These are phyloP conservation scores for Tarenaya hassleriana DNA, from an alignment of 345 rosid genomes.

Conservation along the genomic window DNA sequence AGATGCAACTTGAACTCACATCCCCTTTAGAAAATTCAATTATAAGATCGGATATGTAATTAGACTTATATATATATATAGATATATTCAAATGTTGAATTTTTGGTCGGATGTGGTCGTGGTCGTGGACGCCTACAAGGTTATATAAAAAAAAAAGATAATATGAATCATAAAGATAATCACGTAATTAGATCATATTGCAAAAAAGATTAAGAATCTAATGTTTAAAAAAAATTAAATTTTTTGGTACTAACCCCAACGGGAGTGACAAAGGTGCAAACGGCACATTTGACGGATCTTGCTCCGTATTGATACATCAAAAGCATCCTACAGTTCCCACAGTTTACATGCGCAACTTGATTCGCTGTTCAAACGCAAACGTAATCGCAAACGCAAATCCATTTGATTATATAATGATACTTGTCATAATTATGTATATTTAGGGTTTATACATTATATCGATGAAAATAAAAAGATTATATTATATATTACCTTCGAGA, in stretches of 20 bases:
- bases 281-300: constrained; percentile 85
- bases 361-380: constrained; percentile 80
- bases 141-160: too few species aligned
- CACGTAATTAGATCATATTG: neutral
- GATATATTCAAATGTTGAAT: constrained; percentile 40
- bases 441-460: too few species aligned
- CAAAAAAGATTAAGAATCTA: neutral
- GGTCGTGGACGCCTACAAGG: constrained; percentile 80
- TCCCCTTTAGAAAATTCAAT: neutral
- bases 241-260: constrained; percentile 76
- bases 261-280: constrained; percentile 82
- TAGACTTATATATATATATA: neutral
- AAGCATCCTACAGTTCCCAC: constrained; percentile 93
- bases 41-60: too few species aligned
- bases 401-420: too few species aligned
- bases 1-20: neutral
- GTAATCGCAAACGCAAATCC: too few species aligned
- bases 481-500: constrained; percentile 90
- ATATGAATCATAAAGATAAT: too few species aligned
- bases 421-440: too few species aligned
- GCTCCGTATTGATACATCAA: constrained; percentile 97
- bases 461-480: too few species aligned
- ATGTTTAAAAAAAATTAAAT: constrained; percentile 14
- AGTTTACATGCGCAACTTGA: constrained; percentile 90
- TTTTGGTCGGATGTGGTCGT: constrained; percentile 55